Conservation (phyloP, 352 stramenopile genomes). For the Phytophthora litchii region DNA sequence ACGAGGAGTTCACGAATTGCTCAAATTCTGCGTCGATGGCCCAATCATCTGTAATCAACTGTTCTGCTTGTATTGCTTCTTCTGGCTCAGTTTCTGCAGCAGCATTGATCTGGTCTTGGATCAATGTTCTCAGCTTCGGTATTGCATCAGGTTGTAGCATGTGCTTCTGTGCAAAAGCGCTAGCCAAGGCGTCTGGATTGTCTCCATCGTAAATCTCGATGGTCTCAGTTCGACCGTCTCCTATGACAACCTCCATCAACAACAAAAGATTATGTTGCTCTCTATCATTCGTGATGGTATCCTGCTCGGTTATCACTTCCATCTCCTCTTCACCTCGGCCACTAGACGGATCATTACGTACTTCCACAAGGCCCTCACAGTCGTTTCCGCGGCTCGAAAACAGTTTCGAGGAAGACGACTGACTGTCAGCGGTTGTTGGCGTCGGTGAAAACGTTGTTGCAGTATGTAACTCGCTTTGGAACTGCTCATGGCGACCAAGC, state of each 20-base stretch:
- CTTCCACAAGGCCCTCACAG: not conserved
- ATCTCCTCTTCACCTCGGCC: slow-evolving; percentile 3
- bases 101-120: slow-evolving; percentile 60
- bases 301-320: not conserved
- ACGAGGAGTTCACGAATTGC: slow-evolving; percentile 9
- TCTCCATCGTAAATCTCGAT: slow-evolving; percentile 73
- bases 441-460: slow-evolving; percentile 17
- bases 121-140: slow-evolving; percentile 57
- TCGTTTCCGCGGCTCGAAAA: slow-evolving; percentile 10
- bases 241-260: slow-evolving; percentile 81
- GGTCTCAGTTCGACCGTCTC: slow-evolving; percentile 65
- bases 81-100: slow-evolving; percentile 40
- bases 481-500: slow-evolving; percentile 43
- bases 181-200: slow-evolving; percentile 48
- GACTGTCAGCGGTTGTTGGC: slow-evolving; percentile 1
- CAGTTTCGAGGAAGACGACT: slow-evolving; percentile 15
- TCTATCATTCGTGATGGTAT: not conserved
- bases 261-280: slow-evolving; percentile 54
- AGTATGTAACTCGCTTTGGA: slow-evolving; percentile 40
- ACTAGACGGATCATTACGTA: slow-evolving; percentile 1
- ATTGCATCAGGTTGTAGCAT: slow-evolving; percentile 54
- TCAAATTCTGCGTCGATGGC: slow-evolving; percentile 6
- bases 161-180: slow-evolving; percentile 57
- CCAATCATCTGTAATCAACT: slow-evolving; percentile 21
- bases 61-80: slow-evolving; percentile 4